Evolutionary conservation across 257 asterid genomes (phyloP).

Genomic region (Solanum chaucha): DNA sequence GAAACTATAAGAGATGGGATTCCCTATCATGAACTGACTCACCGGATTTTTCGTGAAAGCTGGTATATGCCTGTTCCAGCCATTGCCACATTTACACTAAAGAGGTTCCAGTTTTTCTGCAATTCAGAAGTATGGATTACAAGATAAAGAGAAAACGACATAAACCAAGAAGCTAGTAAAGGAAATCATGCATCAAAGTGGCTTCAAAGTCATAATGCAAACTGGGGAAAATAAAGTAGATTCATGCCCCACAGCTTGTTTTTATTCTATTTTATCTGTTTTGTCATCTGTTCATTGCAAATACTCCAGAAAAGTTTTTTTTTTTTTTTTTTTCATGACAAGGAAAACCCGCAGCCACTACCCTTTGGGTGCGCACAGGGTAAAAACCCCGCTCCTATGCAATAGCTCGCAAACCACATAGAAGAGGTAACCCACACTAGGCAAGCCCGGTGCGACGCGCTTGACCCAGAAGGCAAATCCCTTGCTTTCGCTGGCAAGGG

Average conservation of each 20-base stretch:
- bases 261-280: neutral
- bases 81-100: slow-evolving; percentile 84
- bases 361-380: no score
- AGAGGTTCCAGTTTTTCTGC: slow-evolving; percentile 94
- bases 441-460: no score
- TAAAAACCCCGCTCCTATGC: no score
- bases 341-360: no score
- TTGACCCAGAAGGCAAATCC: no score
- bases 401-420: no score
- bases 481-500: no score
- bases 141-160: neutral
- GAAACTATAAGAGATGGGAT: neutral
- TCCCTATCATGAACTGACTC: slow-evolving; percentile 1
- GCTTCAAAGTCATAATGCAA: neutral
- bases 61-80: slow-evolving; percentile 88
- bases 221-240: neutral
- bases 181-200: neutral
- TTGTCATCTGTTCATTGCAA: neutral
- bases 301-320: neutral
- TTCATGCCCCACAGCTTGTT: neutral
- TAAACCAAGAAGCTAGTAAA: neutral
- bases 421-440: no score
- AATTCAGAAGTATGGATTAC: slow-evolving; percentile 13
- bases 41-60: slow-evolving; percentile 67
- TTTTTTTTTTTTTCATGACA: no score